Base-by-base conservation (phyloP, 2,329 filamentous ascomycete species). In the Boeremia exigua region DNA sequence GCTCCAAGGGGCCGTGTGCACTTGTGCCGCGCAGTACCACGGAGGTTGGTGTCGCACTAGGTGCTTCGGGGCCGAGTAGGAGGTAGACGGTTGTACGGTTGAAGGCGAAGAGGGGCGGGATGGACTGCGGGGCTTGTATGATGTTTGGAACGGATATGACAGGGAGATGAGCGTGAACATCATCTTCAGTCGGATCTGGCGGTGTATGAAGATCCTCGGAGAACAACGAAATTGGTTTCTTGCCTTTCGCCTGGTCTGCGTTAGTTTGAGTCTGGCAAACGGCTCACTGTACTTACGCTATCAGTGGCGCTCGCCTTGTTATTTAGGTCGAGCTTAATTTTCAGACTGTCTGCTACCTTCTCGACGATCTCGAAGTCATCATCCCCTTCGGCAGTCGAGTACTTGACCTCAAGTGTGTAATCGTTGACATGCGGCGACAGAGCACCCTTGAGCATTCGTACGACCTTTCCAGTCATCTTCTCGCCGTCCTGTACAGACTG, bases 361-460 rank as follows among this genome's bases (percentile, higher is more conserved):
- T 89, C 84, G 7, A 91, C 73, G 3, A 89, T 69, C 67, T 89
- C 87, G 56, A 86, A 89, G 15, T 85, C 86, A 12, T 86, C 82
- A 2, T 76, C 68, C 9, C 59, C 55, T 0, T 53, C 54, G 1
- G 17, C 19, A 3, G 63, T 69, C 7, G 67, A 72, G 61, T 89
- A 90, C 49, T 85, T 83, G 57, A 91, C 75, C 64, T 88, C 85
- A 1, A 91, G 75, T 0, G 78, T 80, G 65, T 87, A 90, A 66
- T 90, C 82, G 14, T 76, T 81, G 39, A 90, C 78, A 59, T 91
- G 88, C 0, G 88, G 87, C 2, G 83, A 85, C 17, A 92, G 73
- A 0, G 88, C 85, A 0, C 84, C 88, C 67, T 89, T 90, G 53
- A 92, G 78, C 89, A 92, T 92, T 2, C 89, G 82, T 2, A 92